phyloP scores from a whole-genome alignment of 1,284 basidiomycete species.

The Trichosporon asahii region DNA sequence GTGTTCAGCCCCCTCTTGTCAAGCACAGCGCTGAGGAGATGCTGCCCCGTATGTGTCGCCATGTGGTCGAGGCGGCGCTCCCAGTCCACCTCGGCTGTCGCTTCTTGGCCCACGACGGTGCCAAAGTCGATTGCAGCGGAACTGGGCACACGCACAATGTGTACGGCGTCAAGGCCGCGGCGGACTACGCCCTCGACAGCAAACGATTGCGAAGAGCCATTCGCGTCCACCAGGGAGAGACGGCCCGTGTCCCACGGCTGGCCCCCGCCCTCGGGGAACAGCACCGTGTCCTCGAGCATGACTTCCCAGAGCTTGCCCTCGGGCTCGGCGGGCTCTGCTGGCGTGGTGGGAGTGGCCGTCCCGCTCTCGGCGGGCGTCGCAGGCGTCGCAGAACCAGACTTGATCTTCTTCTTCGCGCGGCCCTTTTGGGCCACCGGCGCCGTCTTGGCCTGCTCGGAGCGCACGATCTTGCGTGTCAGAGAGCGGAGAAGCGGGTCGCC shows the following conservation, averaged over 20 bases:
- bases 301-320: conserved; percentile 54
- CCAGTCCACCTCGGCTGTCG: conserved; percentile 63
- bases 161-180: conserved; percentile 70
- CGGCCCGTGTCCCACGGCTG: conserved; percentile 76
- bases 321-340: conserved; percentile 4
- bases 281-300: conserved; percentile 73
- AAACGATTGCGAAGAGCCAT: conserved; percentile 55
- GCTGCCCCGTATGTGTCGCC: conserved; percentile 78
- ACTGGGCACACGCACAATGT: conserved; percentile 60
- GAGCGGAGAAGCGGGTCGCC: conserved; percentile 48
- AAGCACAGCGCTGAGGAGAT: conserved; percentile 75
- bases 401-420: conserved; percentile 35
- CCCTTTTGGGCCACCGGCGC: conserved; percentile 41
- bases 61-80: conserved; percentile 75
- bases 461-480: conserved; percentile 36
- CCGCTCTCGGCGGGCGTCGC: conserved; percentile 12
- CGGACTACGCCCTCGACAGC: conserved; percentile 68
- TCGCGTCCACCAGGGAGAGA: conserved; percentile 52
- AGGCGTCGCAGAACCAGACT: conserved; percentile 10
- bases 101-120: conserved; percentile 54
- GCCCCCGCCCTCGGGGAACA: conserved; percentile 83
- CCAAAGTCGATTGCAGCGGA: conserved; percentile 50
- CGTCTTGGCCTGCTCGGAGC: conserved; percentile 28
- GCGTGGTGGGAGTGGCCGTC: conserved; percentile 14
- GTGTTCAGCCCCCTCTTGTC: conserved; percentile 71